Conservation (phyloP, 805 yeast species). For the Sugiyamaella chiloensis region DNA sequence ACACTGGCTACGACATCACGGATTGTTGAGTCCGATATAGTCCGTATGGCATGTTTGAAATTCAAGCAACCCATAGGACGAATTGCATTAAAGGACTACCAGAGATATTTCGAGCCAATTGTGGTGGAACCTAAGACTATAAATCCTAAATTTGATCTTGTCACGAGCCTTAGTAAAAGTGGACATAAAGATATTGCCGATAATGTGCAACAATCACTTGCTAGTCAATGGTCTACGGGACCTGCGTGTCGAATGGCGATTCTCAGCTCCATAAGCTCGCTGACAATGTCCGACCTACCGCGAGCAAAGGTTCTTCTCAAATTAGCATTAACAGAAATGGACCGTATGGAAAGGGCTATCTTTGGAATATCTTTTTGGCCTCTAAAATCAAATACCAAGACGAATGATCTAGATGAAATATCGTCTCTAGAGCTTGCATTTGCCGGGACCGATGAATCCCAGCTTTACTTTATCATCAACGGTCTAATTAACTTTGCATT, state of each 20-base stretch:
- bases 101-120: not conserved
- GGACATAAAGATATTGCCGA: not conserved
- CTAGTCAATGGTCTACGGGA: not conserved
- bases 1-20: no score
- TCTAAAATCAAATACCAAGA: not conserved
- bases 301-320: not conserved
- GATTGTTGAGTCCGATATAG: no score
- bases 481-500: constrained; percentile 11
- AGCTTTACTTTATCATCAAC: constrained; percentile 3
- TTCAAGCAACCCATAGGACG: not conserved
- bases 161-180: not conserved
- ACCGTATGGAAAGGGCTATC: not conserved
- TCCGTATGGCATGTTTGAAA: not conserved
- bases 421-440: not conserved
- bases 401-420: not conserved
- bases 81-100: not conserved
- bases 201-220: not conserved
- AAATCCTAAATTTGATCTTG: not conserved
- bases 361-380: not conserved
- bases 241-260: not conserved
- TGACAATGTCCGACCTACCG: not conserved
- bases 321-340: not conserved
- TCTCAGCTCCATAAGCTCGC: not conserved
- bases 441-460: not conserved
- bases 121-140: not conserved